Percentiles rank a stretch among this genome's conserved stretches.
These are phyloP conservation scores for Decorospora gaudefroyi DNA, from an alignment of 2,329 filamentous ascomycete genomes.

Conservation along the genomic window DNA sequence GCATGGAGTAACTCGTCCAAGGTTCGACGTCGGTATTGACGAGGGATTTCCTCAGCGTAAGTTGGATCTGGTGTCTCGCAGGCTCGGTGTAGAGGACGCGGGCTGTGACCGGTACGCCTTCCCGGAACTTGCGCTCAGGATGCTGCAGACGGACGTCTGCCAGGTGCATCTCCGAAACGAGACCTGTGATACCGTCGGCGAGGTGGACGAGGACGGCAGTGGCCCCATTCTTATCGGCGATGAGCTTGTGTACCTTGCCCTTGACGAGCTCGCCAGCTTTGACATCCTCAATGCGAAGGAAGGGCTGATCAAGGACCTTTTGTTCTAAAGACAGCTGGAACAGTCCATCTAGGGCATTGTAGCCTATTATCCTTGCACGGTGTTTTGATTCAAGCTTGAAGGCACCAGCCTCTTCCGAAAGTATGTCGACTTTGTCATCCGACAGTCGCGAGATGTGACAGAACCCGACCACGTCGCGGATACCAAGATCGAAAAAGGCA, in stretches of 20 bases:
- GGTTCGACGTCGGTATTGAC: slow-evolving; percentile 85
- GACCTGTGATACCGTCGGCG: slow-evolving; percentile 83
- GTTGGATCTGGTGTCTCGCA: slow-evolving; percentile 74
- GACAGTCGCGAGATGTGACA: slow-evolving; percentile 93
- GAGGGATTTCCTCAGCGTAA: slow-evolving; percentile 93
- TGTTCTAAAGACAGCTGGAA: slow-evolving; percentile 85
- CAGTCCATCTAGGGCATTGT: slow-evolving; percentile 82
- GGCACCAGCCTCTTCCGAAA: slow-evolving; percentile 75
- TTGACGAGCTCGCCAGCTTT: slow-evolving; percentile 78
- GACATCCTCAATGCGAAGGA: slow-evolving; percentile 89
- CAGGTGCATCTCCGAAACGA: slow-evolving; percentile 85
- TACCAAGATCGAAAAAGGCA: slow-evolving; percentile 74
- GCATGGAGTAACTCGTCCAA: slow-evolving; percentile 76
- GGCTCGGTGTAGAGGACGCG: slow-evolving; percentile 80
- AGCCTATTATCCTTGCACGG: slow-evolving; percentile 79
- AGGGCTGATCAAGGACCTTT: slow-evolving; percentile 81
- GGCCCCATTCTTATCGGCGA: slow-evolving; percentile 77
- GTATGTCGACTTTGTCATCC: slow-evolving; percentile 82
- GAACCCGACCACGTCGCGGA: slow-evolving; percentile 75
- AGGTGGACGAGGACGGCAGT: slow-evolving; percentile 81
- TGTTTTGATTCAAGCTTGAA: slow-evolving; percentile 80
- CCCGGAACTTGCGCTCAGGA: slow-evolving; percentile 94
- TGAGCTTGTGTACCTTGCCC: slow-evolving; percentile 80
- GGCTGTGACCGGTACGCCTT: slow-evolving; percentile 81
- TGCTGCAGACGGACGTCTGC: slow-evolving; percentile 86